phyloP scores from a whole-genome alignment of 495 filamentous ascomycete genomes.

The Thozetella sp. region DNA sequence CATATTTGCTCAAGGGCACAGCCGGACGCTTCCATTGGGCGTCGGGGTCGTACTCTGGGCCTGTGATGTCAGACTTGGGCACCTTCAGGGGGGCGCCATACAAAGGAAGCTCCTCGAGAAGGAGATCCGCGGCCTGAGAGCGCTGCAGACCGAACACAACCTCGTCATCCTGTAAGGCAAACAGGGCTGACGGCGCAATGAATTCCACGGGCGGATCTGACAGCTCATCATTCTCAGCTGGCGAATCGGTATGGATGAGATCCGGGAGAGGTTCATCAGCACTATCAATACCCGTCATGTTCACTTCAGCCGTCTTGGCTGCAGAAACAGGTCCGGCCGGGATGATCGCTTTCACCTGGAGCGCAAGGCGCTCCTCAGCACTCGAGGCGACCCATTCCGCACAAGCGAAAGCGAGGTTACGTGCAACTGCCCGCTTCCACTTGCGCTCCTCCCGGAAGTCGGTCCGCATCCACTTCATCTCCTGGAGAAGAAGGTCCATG shows the following conservation, averaged over 20 bases:
- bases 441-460: conserved; percentile 94
- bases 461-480: conserved; percentile 96
- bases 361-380: conserved; percentile 57
- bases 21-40: conserved; percentile 73
- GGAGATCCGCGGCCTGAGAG: conserved; percentile 74
- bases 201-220: conserved; percentile 41
- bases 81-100: conserved; percentile 67
- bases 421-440: conserved; percentile 85
- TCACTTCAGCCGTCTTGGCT: conserved; percentile 16
- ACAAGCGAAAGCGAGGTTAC: conserved; percentile 76
- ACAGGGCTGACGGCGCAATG: conserved; percentile 73
- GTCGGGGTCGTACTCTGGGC: conserved; percentile 63
- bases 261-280: conserved; percentile 62
- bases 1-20: conserved; percentile 85
- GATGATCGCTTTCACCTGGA: conserved; percentile 65
- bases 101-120: conserved; percentile 84
- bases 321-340: conserved; percentile 20
- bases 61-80: conserved; percentile 55
- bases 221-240: conserved; percentile 43
- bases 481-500: conserved; percentile 82
- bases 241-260: conserved; percentile 59
- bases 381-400: conserved; percentile 73
- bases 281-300: conserved; percentile 24
- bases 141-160: conserved; percentile 77
- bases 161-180: conserved; percentile 79